These are phyloP conservation scores for Scedosporium minutisporum DNA, from an alignment of 2,329 filamentous ascomycete species.

Conservation along the genomic window DNA sequence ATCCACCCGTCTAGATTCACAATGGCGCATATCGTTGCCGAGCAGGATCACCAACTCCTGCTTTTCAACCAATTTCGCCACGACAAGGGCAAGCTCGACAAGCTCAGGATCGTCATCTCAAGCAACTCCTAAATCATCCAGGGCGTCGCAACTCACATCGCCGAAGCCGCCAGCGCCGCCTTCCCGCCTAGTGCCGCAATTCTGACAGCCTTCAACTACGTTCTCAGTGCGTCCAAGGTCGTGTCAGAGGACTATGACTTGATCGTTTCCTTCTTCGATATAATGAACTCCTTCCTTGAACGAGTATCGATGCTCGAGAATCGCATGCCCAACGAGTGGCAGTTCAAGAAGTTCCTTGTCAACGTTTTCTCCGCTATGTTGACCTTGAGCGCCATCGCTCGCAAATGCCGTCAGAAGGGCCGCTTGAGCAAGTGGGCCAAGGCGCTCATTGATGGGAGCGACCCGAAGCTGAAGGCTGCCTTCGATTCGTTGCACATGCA, in stretches of 20 bases:
- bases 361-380: constrained; percentile 25
- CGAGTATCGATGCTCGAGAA: constrained; percentile 23
- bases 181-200: constrained; percentile 24
- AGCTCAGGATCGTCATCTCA: constrained; percentile 18
- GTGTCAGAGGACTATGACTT: constrained; percentile 28
- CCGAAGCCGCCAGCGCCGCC: constrained; percentile 17
- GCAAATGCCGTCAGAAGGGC: constrained; percentile 23
- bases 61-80: constrained; percentile 23
- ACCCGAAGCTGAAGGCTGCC: constrained; percentile 20
- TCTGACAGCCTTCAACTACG: constrained; percentile 22
- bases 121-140: constrained; percentile 20
- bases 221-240: constrained; percentile 19
- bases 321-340: constrained; percentile 18
- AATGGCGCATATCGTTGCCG: constrained; percentile 16
- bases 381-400: constrained; percentile 21
- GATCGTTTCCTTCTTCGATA: constrained; percentile 27
- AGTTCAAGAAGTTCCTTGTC: constrained; percentile 24
- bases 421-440: constrained; percentile 19
- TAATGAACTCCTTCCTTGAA: constrained; percentile 25
- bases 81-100: constrained; percentile 23
- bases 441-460: constrained; percentile 18
- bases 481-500: constrained; percentile 18
- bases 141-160: constrained; percentile 19
- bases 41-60: constrained; percentile 18
- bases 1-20: constrained; percentile 18